Conservation (phyloP, 192 early-diverging fungal species). For the Linnemannia exigua region DNA sequence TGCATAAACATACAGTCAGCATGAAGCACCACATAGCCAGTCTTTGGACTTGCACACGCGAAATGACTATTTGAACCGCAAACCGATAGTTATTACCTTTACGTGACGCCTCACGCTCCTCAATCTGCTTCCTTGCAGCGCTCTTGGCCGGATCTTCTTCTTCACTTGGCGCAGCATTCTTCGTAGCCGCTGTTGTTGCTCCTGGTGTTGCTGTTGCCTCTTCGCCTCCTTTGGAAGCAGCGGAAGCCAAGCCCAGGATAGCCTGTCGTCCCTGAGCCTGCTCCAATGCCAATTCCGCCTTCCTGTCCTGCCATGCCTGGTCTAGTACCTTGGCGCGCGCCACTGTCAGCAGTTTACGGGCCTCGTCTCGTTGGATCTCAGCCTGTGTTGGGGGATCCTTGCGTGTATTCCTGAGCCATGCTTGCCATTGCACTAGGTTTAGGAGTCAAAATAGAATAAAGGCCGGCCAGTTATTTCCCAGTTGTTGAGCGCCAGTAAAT, state of each 20-base stretch:
- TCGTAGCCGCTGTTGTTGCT: background rate
- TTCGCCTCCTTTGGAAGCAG: background rate
- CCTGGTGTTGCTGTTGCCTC: background rate
- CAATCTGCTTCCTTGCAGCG: conserved; percentile 48
- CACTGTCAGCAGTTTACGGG: conserved; percentile 43
- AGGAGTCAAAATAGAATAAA: too few species aligned
- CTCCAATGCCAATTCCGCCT: conserved; percentile 45
- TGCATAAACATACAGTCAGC: background rate
- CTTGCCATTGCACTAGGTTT: conserved; percentile 45
- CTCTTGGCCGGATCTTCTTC: conserved; percentile 31
- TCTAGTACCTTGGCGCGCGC: conserved; percentile 42
- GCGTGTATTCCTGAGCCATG: conserved; percentile 56
- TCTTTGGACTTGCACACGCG: background rate
- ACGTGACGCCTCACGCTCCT: conserved; percentile 49
- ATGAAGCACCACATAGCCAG: background rate
- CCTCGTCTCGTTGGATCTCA: conserved; percentile 52
- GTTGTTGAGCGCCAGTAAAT: too few species aligned
- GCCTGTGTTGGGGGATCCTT: conserved; percentile 27
- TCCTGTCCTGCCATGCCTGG: conserved; percentile 55
- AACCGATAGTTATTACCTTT: conserved; percentile 30
- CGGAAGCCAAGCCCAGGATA: conserved; percentile 20
- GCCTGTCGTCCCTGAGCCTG: conserved; percentile 36
- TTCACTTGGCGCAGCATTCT: background rate
- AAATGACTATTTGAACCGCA: background rate
- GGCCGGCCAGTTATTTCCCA: too few species aligned